These are phyloP conservation scores for Neocallimastix lanati DNA, from an alignment of 192 early-diverging fungal genomes.

Conservation along the genomic window DNA sequence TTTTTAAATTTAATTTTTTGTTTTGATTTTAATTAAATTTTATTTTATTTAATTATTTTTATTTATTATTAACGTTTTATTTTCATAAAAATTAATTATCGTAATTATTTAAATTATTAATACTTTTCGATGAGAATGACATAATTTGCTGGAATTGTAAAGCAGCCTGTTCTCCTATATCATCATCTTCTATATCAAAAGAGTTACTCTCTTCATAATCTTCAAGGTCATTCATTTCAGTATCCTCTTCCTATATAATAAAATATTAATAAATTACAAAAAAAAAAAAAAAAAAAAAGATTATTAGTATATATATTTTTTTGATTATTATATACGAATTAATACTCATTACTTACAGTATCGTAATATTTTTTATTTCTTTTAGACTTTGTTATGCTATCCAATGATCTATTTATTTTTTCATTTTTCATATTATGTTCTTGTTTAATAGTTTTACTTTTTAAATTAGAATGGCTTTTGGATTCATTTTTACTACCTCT, in stretches of 20 bases:
- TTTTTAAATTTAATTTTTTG: too few species aligned
- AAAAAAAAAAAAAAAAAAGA: too few species aligned
- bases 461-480: neutral
- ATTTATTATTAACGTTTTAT: too few species aligned
- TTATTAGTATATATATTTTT: too few species aligned
- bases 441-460: neutral
- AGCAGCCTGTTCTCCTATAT: neutral
- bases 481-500: neutral
- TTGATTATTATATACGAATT: too few species aligned
- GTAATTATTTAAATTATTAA: neutral
- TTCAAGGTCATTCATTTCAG: neutral
- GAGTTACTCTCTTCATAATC: neutral
- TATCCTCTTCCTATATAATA: neutral
- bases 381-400: neutral
- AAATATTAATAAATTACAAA: too few species aligned
- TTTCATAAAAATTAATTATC: too few species aligned
- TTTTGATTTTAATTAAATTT: too few species aligned
- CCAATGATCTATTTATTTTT: neutral
- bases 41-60: too few species aligned
- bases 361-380: too few species aligned
- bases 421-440: neutral
- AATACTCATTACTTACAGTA: too few species aligned
- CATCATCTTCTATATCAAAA: neutral
- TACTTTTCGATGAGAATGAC: neutral
- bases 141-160: neutral